These are phyloP conservation scores for Lachancea dasiensis DNA, from an alignment of 805 yeast genomes.

Conservation along the genomic window DNA sequence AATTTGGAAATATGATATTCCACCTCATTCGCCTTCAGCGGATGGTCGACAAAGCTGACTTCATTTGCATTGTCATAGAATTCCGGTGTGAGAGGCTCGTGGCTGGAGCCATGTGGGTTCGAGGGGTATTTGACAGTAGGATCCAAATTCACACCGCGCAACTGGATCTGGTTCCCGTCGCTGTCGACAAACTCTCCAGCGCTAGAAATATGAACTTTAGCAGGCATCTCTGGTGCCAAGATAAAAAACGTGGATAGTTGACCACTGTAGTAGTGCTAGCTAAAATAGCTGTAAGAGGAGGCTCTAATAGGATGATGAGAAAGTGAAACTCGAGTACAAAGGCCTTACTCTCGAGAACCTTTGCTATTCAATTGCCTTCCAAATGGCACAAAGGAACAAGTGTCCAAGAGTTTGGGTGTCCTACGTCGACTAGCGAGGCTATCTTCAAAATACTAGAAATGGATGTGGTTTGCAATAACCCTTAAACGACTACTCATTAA, in stretches of 20 bases:
- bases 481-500: too few species aligned
- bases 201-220: slow-evolving; percentile 33
- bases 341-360: too few species aligned
- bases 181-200: slow-evolving; percentile 54
- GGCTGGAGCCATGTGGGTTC: slow-evolving; percentile 42
- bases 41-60: slow-evolving; percentile 79
- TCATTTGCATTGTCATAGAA: slow-evolving; percentile 63
- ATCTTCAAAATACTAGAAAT: too few species aligned
- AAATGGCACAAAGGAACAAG: too few species aligned
- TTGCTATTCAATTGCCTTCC: too few species aligned
- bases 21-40: slow-evolving; percentile 72
- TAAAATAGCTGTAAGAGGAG: too few species aligned
- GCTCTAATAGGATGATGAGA: too few species aligned
- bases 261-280: too few species aligned
- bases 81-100: slow-evolving; percentile 32
- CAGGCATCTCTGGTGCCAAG: slow-evolving; percentile 20
- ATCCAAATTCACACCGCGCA: slow-evolving; percentile 80
- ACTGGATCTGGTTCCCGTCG: slow-evolving; percentile 51
- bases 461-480: too few species aligned
- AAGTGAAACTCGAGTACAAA: not conserved
- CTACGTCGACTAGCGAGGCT: too few species aligned
- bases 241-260: too few species aligned
- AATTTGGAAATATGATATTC: slow-evolving; percentile 61
- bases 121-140: slow-evolving; percentile 67
- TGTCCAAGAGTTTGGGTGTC: too few species aligned